Evolutionary conservation across 1,139 yeast species (phyloP), one percentile per base, ranked within the genome.

Genomic region (Lodderomyces theae): DNA sequence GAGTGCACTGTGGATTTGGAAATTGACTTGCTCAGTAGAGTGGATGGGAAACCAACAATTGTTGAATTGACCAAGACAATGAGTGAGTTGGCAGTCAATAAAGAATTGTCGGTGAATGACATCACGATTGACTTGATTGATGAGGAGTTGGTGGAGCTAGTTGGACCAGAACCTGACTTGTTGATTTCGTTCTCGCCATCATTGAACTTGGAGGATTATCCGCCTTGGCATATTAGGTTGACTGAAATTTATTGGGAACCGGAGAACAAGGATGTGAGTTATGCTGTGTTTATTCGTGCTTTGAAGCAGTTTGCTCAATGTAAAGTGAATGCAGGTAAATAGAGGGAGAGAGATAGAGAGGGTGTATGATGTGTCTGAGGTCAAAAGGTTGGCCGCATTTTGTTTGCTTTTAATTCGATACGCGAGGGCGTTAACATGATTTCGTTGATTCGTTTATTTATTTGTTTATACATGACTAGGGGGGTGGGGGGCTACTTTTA

Each of bases 181-280:
- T 69, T 92, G 40, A 71, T 94, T 33, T 67, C 86, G 42, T 92
- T 92, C 61, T 88, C 89, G n/a, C 95, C 97, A 8, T 70, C 71
- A 13, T 70, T 92, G 49, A 95, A 89, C 58, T 73, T 94, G 40
- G 95, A 89, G 60, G 97, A 95, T 24, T 94, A 83, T 60, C 97
- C 98, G 15, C 99, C 99, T 19, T 92, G 98, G 98, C 97, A 92
- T 57, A 79, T 89, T 33, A 74, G 98, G 47, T 75, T 94, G 43
- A 77, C 90, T 8, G 99, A 92, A 57, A 80, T 92, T 53, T 90
- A 84, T 64, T 86, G 95, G 86, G 92, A 87, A 54, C 84, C 86
- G 7, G 96, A 87, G 56, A 85, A 86, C 56, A 82, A 72, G 46
- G 79, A 79, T 44, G 96, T 89, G 37, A 75, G 80, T 32, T 92